Evolutionary conservation across 208 protist genomes (phyloP).

Genomic region (Acanthamoeba divionensis): DNA sequence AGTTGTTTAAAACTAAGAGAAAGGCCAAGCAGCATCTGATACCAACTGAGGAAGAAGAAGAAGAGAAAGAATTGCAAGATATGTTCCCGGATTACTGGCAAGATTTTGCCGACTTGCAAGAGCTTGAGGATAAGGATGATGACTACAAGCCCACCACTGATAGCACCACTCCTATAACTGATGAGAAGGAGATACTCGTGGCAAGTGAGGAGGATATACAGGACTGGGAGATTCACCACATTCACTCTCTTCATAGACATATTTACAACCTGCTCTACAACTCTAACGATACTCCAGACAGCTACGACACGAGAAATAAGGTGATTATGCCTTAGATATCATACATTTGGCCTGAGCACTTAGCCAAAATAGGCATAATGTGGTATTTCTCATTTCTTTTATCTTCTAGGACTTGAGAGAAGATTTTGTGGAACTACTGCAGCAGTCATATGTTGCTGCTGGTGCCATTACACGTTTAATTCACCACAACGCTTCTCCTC

Average conservation of each 20-base stretch:
- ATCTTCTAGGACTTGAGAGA: background rate
- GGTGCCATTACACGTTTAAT: background rate
- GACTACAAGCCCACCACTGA: background rate
- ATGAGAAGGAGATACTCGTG: background rate
- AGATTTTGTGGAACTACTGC: constrained; percentile 10
- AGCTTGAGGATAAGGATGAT: background rate
- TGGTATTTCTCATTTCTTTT: too few species aligned
- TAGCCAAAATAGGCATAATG: too few species aligned
- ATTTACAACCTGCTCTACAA: background rate
- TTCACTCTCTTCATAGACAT: background rate
- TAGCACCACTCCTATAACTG: background rate
- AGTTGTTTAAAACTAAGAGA: constrained; percentile 26
- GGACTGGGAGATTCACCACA: constrained; percentile 47
- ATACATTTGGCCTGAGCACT: too few species aligned
- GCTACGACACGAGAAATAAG: too few species aligned
- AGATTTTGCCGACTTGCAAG: constrained; percentile 5
- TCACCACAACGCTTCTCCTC: constrained; percentile 17
- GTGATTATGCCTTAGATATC: too few species aligned
- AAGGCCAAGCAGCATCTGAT: constrained; percentile 26
- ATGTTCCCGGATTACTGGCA: constrained; percentile 38
- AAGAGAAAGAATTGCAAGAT: constrained; percentile 15
- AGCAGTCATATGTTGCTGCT: constrained; percentile 12
- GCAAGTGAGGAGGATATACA: constrained; percentile 29
- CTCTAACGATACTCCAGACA: too few species aligned
- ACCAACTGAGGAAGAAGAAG: background rate